phyloP scores from a whole-genome alignment of 2,329 filamentous ascomycete species.

The Fusarium heterosporum region DNA sequence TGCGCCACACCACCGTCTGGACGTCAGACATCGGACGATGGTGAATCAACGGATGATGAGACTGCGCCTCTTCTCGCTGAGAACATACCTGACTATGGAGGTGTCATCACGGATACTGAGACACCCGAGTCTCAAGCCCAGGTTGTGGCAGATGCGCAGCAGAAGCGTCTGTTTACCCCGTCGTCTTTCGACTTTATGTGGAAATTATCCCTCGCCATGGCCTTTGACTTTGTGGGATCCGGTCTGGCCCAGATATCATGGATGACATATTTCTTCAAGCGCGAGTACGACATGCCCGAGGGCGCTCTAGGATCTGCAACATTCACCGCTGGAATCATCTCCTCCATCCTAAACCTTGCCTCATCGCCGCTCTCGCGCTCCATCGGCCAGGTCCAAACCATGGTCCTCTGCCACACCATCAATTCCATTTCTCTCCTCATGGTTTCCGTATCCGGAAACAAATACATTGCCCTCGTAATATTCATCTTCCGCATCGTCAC shows the following conservation, averaged over 20 bases:
- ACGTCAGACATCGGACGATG: not conserved
- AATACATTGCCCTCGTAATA: conserved; percentile 33
- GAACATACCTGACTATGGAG: conserved; percentile 13
- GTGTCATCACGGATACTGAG: not conserved
- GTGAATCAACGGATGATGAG: not conserved
- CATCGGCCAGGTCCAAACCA: conserved; percentile 40
- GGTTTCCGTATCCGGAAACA: conserved; percentile 38
- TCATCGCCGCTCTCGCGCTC: conserved; percentile 32
- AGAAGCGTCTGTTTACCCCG: conserved; percentile 30
- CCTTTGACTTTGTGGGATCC: conserved; percentile 39
- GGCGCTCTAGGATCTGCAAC: conserved; percentile 37
- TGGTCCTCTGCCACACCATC: conserved; percentile 41
- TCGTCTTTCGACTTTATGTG: conserved; percentile 38
- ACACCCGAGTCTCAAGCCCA: not conserved
- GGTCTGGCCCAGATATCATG: conserved; percentile 42
- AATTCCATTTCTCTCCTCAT: conserved; percentile 37
- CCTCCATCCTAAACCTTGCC: conserved; percentile 38
- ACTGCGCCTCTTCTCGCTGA: conserved; percentile 23
- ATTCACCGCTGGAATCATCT: conserved; percentile 41
- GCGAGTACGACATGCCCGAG: conserved; percentile 41
- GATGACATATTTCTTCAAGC: conserved; percentile 44
- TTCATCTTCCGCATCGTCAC: conserved; percentile 43
- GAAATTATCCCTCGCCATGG: conserved; percentile 38
- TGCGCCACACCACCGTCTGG: conserved; percentile 13
- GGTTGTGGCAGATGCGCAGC: not conserved